Conservation (phyloP, 1,139 yeast species). For the Suhomyces yuchorum region DNA sequence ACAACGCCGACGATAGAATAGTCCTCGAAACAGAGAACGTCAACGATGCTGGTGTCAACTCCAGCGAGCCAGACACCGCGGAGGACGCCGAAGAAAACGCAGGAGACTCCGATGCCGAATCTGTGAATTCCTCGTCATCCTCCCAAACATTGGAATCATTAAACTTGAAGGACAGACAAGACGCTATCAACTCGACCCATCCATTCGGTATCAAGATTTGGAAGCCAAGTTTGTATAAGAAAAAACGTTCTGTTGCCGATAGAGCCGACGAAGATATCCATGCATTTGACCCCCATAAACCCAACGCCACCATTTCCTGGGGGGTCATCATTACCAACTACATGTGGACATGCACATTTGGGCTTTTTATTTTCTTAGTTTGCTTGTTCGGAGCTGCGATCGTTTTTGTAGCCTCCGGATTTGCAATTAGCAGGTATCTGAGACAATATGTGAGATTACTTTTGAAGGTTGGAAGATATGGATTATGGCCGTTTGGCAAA, state of each 20-base stretch:
- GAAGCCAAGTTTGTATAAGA: slow-evolving; percentile 97
- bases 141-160: slow-evolving; percentile 71
- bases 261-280: slow-evolving; percentile 95
- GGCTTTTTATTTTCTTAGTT: slow-evolving; percentile 56
- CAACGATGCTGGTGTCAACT: background rate
- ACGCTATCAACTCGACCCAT: slow-evolving; percentile 94
- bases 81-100: slow-evolving; percentile 25
- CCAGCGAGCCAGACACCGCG: slow-evolving; percentile 7
- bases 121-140: slow-evolving; percentile 43
- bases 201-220: slow-evolving; percentile 98
- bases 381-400: slow-evolving; percentile 52
- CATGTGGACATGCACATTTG: slow-evolving; percentile 77
- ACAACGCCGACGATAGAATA: background rate
- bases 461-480: slow-evolving; percentile 65
- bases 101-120: slow-evolving; percentile 31
- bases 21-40: background rate
- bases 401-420: slow-evolving; percentile 51
- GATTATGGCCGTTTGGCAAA: slow-evolving; percentile 87
- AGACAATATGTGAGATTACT: slow-evolving; percentile 62
- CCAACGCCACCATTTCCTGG: slow-evolving; percentile 55
- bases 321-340: slow-evolving; percentile 70
- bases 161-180: slow-evolving; percentile 90
- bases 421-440: slow-evolving; percentile 39
- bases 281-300: slow-evolving; percentile 59
- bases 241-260: slow-evolving; percentile 85